A percentile compares a stretch with the other conserved stretches of the same genome.
phyloP scores from a whole-genome alignment of 306 rosid species.

The Prunus mira region DNA sequence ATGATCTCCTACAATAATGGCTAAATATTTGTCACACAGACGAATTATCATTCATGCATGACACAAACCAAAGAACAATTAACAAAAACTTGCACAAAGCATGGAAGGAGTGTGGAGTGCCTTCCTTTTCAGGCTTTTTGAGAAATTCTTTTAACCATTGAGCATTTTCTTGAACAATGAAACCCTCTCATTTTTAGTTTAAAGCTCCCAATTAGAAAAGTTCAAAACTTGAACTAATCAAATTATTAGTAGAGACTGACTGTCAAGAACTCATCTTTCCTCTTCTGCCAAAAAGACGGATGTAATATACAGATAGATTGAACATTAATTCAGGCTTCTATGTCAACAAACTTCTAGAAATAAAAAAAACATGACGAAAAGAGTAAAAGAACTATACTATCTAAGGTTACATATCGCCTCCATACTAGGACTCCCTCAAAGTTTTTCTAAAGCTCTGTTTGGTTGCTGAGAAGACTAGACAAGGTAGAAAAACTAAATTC shows the following conservation, averaged over 20 bases:
- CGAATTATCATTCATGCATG: background rate
- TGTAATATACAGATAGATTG: background rate
- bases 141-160: background rate
- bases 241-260: background rate
- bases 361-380: background rate
- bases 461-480: conserved; percentile 4
- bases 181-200: background rate
- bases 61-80: background rate
- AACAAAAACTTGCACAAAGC: background rate
- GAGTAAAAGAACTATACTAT: background rate
- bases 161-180: background rate
- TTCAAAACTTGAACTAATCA: background rate
- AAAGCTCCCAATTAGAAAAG: background rate
- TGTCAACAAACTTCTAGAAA: background rate
- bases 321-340: background rate
- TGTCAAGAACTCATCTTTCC: background rate
- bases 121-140: background rate
- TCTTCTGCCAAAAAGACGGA: background rate
- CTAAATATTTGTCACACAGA: background rate
- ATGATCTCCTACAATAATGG: background rate
- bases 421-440: background rate
- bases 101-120: background rate
- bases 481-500: conserved; percentile 1
- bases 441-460: background rate
- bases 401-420: background rate